phyloP scores from a whole-genome alignment of 306 rosid genomes.

The Trifolium pratense region DNA sequence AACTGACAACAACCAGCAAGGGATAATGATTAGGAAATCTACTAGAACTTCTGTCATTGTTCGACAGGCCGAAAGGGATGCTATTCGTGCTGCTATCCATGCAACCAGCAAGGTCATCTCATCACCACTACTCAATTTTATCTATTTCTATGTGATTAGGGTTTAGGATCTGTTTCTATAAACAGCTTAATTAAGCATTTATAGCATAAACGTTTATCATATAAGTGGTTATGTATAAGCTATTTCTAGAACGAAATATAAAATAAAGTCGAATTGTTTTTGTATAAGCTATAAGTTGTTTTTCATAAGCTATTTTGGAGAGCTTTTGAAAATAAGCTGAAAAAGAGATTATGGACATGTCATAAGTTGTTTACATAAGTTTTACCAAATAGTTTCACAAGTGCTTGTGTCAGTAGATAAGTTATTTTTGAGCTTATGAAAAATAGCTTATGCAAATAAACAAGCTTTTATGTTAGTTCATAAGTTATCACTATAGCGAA shows the following conservation, averaged over 20 bases:
- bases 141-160: not conserved
- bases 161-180: not conserved
- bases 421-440: no score
- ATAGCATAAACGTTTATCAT: not conserved
- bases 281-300: not conserved
- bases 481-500: no score
- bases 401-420: not conserved
- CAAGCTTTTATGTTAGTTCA: no score
- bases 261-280: not conserved
- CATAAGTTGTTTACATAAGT: not conserved
- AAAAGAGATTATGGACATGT: not conserved
- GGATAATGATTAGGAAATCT: slow-evolving; percentile 79
- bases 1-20: no score
- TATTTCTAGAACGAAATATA: not conserved
- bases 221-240: not conserved
- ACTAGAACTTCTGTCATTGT: slow-evolving; percentile 87
- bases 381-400: not conserved
- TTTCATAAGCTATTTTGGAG: not conserved
- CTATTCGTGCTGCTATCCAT: slow-evolving; percentile 86
- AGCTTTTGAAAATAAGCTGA: not conserved
- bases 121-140: slow-evolving; percentile 9
- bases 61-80: slow-evolving; percentile 98
- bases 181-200: not conserved
- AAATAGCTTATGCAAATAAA: no score
- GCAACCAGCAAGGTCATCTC: slow-evolving; percentile 92